These are phyloP conservation scores for Sporothrix luriei DNA, from an alignment of 2,329 filamentous ascomycete species.

Conservation along the genomic window DNA sequence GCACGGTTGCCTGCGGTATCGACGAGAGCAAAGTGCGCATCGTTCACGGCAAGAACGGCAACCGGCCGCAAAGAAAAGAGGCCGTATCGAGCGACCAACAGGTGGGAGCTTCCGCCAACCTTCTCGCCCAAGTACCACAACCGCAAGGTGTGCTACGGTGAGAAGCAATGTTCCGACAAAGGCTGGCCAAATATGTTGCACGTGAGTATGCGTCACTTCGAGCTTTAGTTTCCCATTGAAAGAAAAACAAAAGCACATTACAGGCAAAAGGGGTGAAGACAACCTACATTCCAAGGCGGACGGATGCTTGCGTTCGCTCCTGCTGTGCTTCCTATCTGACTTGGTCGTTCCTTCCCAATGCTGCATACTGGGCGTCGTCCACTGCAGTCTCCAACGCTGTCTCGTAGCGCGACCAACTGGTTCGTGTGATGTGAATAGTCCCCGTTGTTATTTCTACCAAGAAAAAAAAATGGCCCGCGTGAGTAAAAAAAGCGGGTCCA, in stretches of 20 bases:
- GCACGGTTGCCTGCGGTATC: conserved; percentile 21
- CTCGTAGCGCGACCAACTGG: background rate
- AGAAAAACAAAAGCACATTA: background rate
- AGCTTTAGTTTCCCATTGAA: background rate
- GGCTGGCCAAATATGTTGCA: conserved; percentile 1
- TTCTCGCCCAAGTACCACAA: background rate
- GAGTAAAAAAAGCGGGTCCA: conserved; percentile 26
- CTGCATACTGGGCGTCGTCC: background rate
- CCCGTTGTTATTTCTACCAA: conserved; percentile 9
- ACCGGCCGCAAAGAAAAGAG: background rate
- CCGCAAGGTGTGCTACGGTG: conserved; percentile 15
- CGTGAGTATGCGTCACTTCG: conserved; percentile 20
- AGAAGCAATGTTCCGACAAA: background rate
- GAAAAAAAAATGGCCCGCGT: conserved; percentile 23
- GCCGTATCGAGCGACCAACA: background rate
- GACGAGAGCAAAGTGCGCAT: background rate
- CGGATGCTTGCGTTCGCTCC: background rate
- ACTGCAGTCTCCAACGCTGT: background rate
- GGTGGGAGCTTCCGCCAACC: background rate
- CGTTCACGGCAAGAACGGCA: background rate
- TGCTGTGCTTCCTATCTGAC: background rate
- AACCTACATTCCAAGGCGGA: too few relatives aligned
- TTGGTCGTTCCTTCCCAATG: conserved; percentile 4
- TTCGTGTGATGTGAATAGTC: conserved; percentile 11
- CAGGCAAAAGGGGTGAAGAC: background rate